phyloP scores from a whole-genome alignment of 495 filamentous ascomycete species.

The Apodospora peruviana region DNA sequence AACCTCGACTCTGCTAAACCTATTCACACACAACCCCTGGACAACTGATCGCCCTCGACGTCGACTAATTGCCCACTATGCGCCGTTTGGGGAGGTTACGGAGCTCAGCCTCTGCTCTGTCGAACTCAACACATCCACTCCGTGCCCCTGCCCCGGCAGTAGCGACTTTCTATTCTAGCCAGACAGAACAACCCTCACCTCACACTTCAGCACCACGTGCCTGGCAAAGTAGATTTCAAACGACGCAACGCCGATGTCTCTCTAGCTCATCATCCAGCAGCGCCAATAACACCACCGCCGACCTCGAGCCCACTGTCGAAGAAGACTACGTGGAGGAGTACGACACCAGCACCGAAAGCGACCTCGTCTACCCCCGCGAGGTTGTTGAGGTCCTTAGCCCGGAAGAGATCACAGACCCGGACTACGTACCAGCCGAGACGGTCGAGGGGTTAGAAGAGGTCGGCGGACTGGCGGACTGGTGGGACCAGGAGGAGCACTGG shows the following conservation, averaged over 20 bases:
- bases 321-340: not conserved
- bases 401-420: constrained; percentile 27
- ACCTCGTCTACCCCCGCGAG: constrained; percentile 17
- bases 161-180: constrained; percentile 1
- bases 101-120: constrained; percentile 14
- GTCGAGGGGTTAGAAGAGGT: constrained; percentile 55
- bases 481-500: constrained; percentile 40
- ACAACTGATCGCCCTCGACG: no score
- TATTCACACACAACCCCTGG: not conserved
- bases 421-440: constrained; percentile 53
- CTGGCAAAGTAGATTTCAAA: constrained; percentile 8
- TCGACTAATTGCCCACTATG: no score
- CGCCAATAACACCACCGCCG: not conserved
- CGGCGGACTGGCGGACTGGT: constrained; percentile 48
- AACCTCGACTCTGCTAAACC: not conserved
- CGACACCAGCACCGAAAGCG: no score
- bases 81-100: constrained; percentile 25
- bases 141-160: constrained; percentile 11
- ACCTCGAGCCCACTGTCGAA: not conserved
- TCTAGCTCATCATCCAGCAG: constrained; percentile 4
- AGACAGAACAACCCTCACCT: not conserved
- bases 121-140: constrained; percentile 8
- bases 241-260: constrained; percentile 16
- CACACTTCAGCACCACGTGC: constrained; percentile 4
- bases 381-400: constrained; percentile 7